Evolutionary conservation across 1,139 yeast species (phyloP).

Genomic region (Taphrina betulina): DNA sequence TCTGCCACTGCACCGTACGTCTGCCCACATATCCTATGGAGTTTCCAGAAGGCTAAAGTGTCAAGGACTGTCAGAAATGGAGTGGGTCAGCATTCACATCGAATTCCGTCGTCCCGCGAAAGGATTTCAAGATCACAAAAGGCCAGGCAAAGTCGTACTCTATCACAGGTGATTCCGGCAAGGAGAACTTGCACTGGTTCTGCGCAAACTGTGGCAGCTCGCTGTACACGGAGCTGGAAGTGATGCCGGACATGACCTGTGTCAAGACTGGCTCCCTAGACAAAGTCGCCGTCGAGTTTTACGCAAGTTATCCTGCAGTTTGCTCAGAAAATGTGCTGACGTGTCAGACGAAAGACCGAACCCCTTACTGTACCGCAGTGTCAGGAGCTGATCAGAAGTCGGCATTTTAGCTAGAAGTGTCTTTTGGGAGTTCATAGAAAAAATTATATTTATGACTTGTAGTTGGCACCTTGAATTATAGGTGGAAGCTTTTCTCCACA

Average conservation of each 20-base stretch:
- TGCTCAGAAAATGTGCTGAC: neutral
- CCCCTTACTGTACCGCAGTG: neutral
- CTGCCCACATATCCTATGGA: neutral
- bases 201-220: conserved; percentile 16
- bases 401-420: no score
- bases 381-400: conserved; percentile 12
- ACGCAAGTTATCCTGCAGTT: neutral
- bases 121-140: conserved; percentile 10
- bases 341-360: conserved; percentile 9
- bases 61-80: conserved; percentile 19
- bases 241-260: conserved; percentile 20
- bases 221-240: conserved; percentile 15
- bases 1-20: neutral
- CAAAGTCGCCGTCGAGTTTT: conserved; percentile 13
- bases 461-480: no score
- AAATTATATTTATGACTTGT: no score
- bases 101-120: conserved; percentile 12
- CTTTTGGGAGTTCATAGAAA: no score
- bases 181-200: conserved; percentile 17
- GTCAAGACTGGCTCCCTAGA: conserved; percentile 18
- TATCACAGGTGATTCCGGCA: conserved; percentile 17
- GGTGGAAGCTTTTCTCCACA: no score
- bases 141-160: conserved; percentile 17
- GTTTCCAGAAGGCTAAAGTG: neutral
- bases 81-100: neutral